These are phyloP conservation scores for Talaromyces sp. DNA, from an alignment of 2,329 filamentous ascomycete species.

Conservation along the genomic window DNA sequence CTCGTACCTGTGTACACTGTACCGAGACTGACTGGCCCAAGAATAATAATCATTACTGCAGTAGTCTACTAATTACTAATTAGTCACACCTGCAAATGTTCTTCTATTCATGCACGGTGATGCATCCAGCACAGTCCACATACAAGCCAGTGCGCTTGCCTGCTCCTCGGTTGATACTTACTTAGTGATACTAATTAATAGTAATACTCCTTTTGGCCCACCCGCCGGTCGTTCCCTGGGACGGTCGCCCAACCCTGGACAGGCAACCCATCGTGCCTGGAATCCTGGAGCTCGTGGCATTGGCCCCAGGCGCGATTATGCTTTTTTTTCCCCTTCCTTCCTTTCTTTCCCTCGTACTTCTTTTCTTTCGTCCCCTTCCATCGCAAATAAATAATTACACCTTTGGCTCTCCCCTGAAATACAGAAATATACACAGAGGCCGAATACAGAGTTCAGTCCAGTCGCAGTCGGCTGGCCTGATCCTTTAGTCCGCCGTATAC, in stretches of 20 bases:
- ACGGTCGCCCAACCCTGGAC: background rate
- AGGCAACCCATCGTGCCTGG: background rate
- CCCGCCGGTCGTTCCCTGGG: background rate
- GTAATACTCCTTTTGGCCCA: no score
- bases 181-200: no score
- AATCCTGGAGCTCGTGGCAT: background rate
- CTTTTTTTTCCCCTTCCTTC: background rate
- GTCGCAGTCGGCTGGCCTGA: background rate
- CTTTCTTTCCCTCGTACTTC: no score
- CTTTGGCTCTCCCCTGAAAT: background rate
- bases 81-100: no score
- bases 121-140: no score
- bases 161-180: no score
- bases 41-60: no score
- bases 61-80: no score
- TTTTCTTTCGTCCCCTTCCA: background rate
- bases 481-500: background rate
- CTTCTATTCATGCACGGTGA: no score
- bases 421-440: no score
- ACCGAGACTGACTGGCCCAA: no score
- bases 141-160: background rate
- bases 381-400: background rate
- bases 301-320: background rate
- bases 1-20: no score
- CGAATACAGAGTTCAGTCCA: background rate